These are phyloP conservation scores for Schwanniomyces vanrijiae DNA, from an alignment of 805 yeast genomes.

Conservation along the genomic window DNA sequence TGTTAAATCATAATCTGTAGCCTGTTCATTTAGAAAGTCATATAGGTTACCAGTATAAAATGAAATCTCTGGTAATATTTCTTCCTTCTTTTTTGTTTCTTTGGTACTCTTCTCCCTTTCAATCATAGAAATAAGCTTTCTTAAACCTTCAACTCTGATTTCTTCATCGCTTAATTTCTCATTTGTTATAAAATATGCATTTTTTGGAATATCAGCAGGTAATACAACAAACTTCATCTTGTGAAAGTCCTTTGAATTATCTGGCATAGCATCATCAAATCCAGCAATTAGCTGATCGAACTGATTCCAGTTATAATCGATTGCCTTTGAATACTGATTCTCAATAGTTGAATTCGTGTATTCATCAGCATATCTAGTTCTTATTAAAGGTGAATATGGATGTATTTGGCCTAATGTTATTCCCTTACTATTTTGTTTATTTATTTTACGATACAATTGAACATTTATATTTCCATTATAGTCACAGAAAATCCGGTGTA, in stretches of 20 bases:
- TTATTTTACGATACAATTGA: conserved; percentile 55
- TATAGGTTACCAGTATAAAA: conserved; percentile 87
- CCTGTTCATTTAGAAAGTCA: conserved; percentile 54
- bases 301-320: conserved; percentile 81
- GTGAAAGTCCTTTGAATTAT: conserved; percentile 52
- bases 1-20: conserved; percentile 40
- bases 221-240: conserved; percentile 81
- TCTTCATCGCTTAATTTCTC: conserved; percentile 81
- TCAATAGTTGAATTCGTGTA: conserved; percentile 60
- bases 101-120: conserved; percentile 52
- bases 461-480: conserved; percentile 73
- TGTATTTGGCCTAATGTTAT: conserved; percentile 10
- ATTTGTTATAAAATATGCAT: conserved; percentile 45
- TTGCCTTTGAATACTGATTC: conserved; percentile 51
- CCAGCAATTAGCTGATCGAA: conserved; percentile 93
- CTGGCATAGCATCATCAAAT: conserved; percentile 69
- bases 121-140: conserved; percentile 62
- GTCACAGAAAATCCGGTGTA: conserved; percentile 79
- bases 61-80: conserved; percentile 67
- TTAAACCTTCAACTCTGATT: conserved; percentile 85
- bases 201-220: conserved; percentile 71
- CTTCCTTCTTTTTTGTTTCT: conserved; percentile 41
- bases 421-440: conserved; percentile 5
- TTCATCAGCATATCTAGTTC: conserved; percentile 74
- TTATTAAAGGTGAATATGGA: conserved; percentile 45